Evolutionary conservation across 148 eudicot species (phyloP).

Genomic region (Camellia lanceoleosa): DNA sequence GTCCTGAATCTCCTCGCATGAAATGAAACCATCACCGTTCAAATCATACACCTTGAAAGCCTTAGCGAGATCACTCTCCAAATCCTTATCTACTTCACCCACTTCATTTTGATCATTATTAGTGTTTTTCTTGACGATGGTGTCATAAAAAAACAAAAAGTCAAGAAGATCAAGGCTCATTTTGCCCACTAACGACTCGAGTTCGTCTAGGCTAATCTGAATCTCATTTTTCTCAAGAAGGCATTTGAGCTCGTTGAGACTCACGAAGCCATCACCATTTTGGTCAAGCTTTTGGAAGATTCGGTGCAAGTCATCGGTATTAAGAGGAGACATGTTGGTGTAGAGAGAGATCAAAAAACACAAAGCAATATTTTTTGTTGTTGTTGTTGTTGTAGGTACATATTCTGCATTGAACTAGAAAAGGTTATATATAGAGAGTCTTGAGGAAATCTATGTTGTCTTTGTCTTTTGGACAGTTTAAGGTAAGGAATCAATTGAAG

Average conservation of each 20-base stretch:
- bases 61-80: slow-evolving; percentile 31
- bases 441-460: too few species aligned
- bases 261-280: slow-evolving; percentile 47
- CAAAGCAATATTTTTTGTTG: too few species aligned
- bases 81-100: slow-evolving; percentile 8
- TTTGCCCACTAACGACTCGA: slow-evolving; percentile 36
- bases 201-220: slow-evolving; percentile 26
- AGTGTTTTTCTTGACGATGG: slow-evolving; percentile 8
- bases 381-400: too few species aligned
- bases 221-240: slow-evolving; percentile 40
- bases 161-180: slow-evolving; percentile 32
- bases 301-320: slow-evolving; percentile 23
- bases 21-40: slow-evolving; percentile 63
- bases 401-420: too few species aligned
- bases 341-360: too few species aligned
- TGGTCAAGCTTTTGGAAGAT: slow-evolving; percentile 48
- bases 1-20: slow-evolving; percentile 49
- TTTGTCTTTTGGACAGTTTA: too few species aligned
- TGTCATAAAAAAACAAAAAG: slow-evolving; percentile 37
- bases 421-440: too few species aligned
- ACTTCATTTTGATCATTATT: background rate
- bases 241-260: slow-evolving; percentile 46
- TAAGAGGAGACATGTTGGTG: slow-evolving; percentile 29
- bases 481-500: too few species aligned
- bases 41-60: slow-evolving; percentile 71